phyloP scores from a whole-genome alignment of 192 early-diverging fungal genomes.

The Jimgerdemannia flammicorona region DNA sequence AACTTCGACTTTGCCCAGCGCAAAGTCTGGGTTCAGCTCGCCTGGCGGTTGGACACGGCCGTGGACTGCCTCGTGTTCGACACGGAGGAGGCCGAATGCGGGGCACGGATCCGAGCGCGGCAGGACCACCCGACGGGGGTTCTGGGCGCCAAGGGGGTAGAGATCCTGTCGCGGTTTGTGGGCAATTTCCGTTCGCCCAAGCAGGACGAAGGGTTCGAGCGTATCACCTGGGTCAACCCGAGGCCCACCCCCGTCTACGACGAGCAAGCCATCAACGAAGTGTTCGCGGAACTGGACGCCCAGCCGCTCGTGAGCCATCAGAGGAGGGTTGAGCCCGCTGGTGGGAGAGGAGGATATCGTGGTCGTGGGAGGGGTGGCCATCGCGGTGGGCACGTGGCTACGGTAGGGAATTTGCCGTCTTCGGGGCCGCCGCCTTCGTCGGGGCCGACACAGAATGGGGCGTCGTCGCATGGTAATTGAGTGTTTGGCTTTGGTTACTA shows the following conservation, averaged over 20 bases:
- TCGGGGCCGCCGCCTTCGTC: too few relatives aligned
- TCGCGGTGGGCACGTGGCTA: conserved; percentile 31
- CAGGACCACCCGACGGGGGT: conserved; percentile 70
- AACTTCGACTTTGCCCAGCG: conserved; percentile 77
- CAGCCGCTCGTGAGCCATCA: too few relatives aligned
- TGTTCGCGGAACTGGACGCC: neutral
- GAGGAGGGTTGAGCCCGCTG: neutral
- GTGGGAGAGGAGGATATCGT: conserved; percentile 41
- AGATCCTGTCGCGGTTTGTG: conserved; percentile 60
- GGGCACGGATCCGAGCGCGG: conserved; percentile 58
- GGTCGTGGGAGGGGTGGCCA: conserved; percentile 30
- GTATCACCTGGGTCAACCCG: conserved; percentile 37
- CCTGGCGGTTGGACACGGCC: conserved; percentile 46
- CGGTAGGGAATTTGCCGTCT: conserved; percentile 2
- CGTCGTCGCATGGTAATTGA: too few relatives aligned
- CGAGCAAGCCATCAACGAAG: conserved; percentile 36
- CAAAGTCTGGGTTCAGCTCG: conserved; percentile 66
- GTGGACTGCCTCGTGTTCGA: conserved; percentile 72
- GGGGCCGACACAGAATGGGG: too few relatives aligned
- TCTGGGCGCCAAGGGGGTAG: conserved; percentile 54
- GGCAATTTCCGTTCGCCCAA: conserved; percentile 39
- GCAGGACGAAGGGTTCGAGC: conserved; percentile 41
- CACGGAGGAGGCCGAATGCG: conserved; percentile 44
- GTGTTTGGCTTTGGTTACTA: too few relatives aligned
- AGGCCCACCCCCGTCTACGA: conserved; percentile 30